Base-by-base conservation (phyloP, 768 basidiomycete species). In the Hericium coralloides region DNA sequence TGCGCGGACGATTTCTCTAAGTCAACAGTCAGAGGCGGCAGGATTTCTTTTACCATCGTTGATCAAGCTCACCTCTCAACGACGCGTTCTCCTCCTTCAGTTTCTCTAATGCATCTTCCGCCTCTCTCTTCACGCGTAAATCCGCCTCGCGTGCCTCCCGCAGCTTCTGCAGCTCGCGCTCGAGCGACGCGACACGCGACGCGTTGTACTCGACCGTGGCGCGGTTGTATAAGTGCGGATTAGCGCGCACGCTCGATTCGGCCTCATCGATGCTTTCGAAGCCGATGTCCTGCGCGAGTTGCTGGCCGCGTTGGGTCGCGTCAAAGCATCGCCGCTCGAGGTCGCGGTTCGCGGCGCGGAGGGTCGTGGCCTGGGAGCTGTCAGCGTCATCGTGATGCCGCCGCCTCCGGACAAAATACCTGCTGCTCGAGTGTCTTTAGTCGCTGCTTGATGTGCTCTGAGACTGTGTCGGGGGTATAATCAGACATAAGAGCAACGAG, bases 201-300 rank as follows among this genome's bases (percentile, higher is more conserved):
- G 43, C 47, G 18, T 49, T 49, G n/a, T n/a, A 55, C 18, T 55
- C 55, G 17, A 48, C 14, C 12, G 45, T 55, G 9, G 55, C 55
- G 10, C 48, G 43, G 26, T 55, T 48, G 17, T 38, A 55, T 4
- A 49, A 8, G 17, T 48, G 26, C 36, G 48, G 45, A n/a, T 55
- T 31, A 10, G 17, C 15, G 8, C 14, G 12, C 9, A 55, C 36
- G 18, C 17, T 20, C 23, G 15, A 12, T 26, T 48, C 43, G 15
- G 48, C 45, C 8, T 26, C 45, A 31, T 39, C 25, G 31, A 55
- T 5, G 36, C 36, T 12, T 23, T 38, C 39, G 37, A 55, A 55
- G 15, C 55, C 55, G 14, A 55, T 25, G 12, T 48, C 45, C 17
- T 22, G 36, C 43, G 55, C 55, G 31, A 55, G 55, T 20, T 49